Evolutionary conservation across 441 rosid genomes (phyloP).

Genomic region (Corymbia citriodora): DNA sequence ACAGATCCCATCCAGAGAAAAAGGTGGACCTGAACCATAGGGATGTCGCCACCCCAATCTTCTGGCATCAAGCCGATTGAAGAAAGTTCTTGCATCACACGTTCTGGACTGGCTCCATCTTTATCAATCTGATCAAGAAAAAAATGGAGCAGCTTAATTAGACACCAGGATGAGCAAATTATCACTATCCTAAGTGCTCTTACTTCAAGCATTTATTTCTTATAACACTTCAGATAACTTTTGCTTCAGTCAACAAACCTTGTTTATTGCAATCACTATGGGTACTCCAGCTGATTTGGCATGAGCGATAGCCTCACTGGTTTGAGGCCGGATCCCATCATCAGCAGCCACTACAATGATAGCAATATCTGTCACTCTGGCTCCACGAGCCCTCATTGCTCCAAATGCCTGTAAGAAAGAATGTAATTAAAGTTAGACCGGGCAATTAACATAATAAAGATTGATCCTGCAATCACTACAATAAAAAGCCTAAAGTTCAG

Average conservation of each 20-base stretch:
- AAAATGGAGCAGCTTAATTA: slow-evolving; percentile 2
- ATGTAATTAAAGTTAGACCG: slow-evolving; percentile 11
- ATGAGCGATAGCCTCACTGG: slow-evolving; percentile 96
- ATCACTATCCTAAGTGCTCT: not conserved
- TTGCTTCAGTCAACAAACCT: slow-evolving; percentile 33
- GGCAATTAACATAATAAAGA: not conserved
- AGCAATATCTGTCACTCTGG: slow-evolving; percentile 94
- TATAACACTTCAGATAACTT: not conserved
- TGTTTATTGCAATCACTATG: slow-evolving; percentile 83
- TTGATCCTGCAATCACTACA: not conserved
- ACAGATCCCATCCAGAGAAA: not conserved
- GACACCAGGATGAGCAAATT: slow-evolving; percentile 8
- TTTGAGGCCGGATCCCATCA: slow-evolving; percentile 99
- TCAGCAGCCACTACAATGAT: slow-evolving; percentile 97
- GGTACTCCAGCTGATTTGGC: slow-evolving; percentile 98
- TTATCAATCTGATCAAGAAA: slow-evolving; percentile 73
- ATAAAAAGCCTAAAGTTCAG: not conserved
- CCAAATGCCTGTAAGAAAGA: slow-evolving; percentile 81
- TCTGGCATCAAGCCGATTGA: slow-evolving; percentile 95
- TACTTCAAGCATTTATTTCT: not conserved
- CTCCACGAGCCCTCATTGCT: slow-evolving; percentile 99
- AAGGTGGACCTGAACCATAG: slow-evolving; percentile 83
- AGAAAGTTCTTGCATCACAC: slow-evolving; percentile 98
- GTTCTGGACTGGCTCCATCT: slow-evolving; percentile 93
- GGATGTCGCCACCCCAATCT: slow-evolving; percentile 97